Conservation (phyloP, 345 rosid species). For the Orychophragmus violaceus region DNA sequence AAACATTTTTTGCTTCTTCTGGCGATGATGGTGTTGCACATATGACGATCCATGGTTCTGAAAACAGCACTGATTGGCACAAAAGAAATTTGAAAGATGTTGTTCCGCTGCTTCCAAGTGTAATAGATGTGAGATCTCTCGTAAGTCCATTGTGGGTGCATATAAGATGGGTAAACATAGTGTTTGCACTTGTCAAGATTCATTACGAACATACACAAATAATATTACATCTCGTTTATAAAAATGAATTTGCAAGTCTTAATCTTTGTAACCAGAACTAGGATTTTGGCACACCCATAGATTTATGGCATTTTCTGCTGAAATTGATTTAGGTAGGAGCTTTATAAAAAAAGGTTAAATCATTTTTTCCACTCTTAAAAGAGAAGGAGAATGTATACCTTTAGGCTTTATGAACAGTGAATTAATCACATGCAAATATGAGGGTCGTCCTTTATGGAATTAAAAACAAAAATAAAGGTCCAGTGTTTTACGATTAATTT, state of each 20-base stretch:
- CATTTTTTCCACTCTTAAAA: neutral
- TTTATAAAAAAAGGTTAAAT: neutral
- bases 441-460: slow-evolving; percentile 10
- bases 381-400: slow-evolving; percentile 16
- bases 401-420: slow-evolving; percentile 24
- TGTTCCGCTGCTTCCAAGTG: no score
- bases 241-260: neutral
- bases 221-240: neutral
- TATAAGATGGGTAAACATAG: neutral
- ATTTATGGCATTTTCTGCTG: neutral
- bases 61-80: no score
- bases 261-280: neutral
- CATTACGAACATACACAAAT: neutral
- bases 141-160: neutral
- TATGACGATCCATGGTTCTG: no score
- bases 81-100: no score
- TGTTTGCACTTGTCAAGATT: neutral
- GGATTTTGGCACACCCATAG: neutral
- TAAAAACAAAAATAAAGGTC: slow-evolving; percentile 6
- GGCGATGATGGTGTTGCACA: no score
- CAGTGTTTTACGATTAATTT: slow-evolving; percentile 20
- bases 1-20: no score
- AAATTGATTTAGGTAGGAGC: neutral
- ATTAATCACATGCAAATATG: slow-evolving; percentile 19
- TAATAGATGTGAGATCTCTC: neutral